Base-by-base conservation (phyloP, 2,329 filamentous ascomycete species). In the Hymenoscyphus fraxineus region DNA sequence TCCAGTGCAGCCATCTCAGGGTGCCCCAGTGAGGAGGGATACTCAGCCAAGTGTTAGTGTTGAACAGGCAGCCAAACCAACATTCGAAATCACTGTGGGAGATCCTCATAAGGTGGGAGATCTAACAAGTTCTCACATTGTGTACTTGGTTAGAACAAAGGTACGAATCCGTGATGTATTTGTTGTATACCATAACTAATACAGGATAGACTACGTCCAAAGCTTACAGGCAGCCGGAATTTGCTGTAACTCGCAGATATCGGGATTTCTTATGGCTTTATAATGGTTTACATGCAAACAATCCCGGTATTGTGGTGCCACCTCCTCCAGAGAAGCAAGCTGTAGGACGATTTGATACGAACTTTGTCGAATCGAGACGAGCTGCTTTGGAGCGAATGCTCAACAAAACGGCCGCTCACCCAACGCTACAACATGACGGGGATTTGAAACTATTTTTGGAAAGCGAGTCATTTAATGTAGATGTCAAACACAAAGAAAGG, bases 101-200 rank as follows among this genome's bases (percentile, higher is more conserved):
- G 95, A 99, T 78, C 95, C 95, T 63, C 93, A 97, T 79, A 99
- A 98, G 80, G 94, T 99, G 70, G 95, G 95, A 65, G 95, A 98
- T 78, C 78, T 98, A 76, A 97, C 95, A 9, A 97, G 91, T 77
- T 97, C 93, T 68, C 95, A 99, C 77, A 99, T 97, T 69, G 95
- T 98, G 58, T 99, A 99, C 79, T 92, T 92, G 72, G 95, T 99
- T 69, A 86, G 91, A 73, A 99, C 95, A 65, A 95, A 90, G 87
- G 92, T 95, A 82, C 66, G 76, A 65, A 71, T 60, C 35, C 1
- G 9, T 59, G 40, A 10, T 19, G 13, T 2, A 35, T 15, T 15
- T 27, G 9, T 15, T 27, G 58, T 59, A 58, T 19, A n/a, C 9
- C 40, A 27, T 44, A 22, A 56, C 22, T 19, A 63, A 62, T 72